Base-by-base conservation (phyloP, 441 rosid genomes). In the Syzygium malaccense region DNA sequence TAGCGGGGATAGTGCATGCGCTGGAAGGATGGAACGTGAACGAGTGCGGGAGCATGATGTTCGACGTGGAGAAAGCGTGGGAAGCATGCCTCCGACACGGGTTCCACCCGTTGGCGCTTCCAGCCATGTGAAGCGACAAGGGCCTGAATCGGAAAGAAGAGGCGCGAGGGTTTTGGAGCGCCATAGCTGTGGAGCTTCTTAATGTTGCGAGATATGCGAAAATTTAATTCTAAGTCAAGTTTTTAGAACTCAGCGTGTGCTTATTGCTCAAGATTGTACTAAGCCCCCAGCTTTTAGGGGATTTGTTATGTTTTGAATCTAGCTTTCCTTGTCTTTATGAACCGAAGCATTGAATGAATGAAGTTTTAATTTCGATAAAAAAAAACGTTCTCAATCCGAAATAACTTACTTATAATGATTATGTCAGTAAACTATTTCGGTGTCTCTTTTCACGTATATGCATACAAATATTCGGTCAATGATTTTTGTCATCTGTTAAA, bases 1-100 rank as follows among this genome's bases (percentile, higher is more conserved):
- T 78, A 11, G 90, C 78, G 4, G 88, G 90, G 58, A 75, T 89
- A 6, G 71, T 89, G 49, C 90, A 89, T 56, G 88, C 90, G 5
- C 33, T 78, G 11, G 90, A 89, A 86, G 88, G 88, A 45, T 86
- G 86, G 90, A 53, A 71, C 28, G 88, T 54, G 51, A 78, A 89
- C 57, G 90, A 88, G n/a, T 86, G 86, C 33, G 90, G 90, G 6
- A 30, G 30, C 71, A 86, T 86, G 41, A 23, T 89, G 48, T 68
- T 79, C 57, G 85, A 88, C 55, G 6, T 86, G 14, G 79, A 88
- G 30, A 56, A 86, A 56, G 86, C 30, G 9, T 78, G 90, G 90
- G 87, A 88, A 49, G 90, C 90, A 0, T 58, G 75, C 51, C 87
- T 88, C 48, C 78, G 17, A 0, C 90, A 88, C 51, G 79, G n/a